Evolutionary conservation across 2,329 filamentous ascomycete species (phyloP), one percentile per base, ranked within the genome.

Genomic region (Talaromyces sp.): DNA sequence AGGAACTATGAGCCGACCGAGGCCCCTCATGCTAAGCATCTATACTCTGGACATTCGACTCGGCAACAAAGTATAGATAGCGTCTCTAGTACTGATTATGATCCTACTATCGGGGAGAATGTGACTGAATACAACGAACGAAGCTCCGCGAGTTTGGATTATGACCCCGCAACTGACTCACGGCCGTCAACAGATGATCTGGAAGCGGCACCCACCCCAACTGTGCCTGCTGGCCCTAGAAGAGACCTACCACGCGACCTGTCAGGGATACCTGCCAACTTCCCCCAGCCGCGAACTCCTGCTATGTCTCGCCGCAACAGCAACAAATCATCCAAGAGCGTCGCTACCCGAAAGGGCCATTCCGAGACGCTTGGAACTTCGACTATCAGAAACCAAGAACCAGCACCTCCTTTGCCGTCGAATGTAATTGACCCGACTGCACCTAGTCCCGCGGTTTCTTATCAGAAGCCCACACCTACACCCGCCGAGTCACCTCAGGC

Each of bases 171-270:
- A 34, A 28, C 60, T n/a, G 67, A 65, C 6, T 66, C 71, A 57
- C 69, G 70, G 18, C 62, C 67, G 14, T 63, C 67, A 9, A 42
- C 68, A n/a, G 70, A 76, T 57, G 85, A 89, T 68, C 87, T 89
- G 76, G 90, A 95, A 72, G 90, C 92, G 57, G 93, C 92, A 30
- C 93, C 94, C 14, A 94, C 89, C 42, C 94, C 94, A 5, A 93
- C 87, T 31, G 83, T 97, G 40, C 92, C 91, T 36, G 89, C 84
- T 56, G 93, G 93, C 5, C 91, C 93, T 61, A 86, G 92, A 65
- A 79, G 83, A 66, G 68, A 75, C 53, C 77, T 76, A 50, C 77
- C 80, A 28, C 69, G 76, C 61, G 51, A 74, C 68, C 64, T 74
- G 66, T 73, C 62, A 62, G 73, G 59, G 72, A 28, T 68, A 67